These are phyloP conservation scores for Scedosporium boydii DNA, from an alignment of 2,329 filamentous ascomycete species.

Conservation along the genomic window DNA sequence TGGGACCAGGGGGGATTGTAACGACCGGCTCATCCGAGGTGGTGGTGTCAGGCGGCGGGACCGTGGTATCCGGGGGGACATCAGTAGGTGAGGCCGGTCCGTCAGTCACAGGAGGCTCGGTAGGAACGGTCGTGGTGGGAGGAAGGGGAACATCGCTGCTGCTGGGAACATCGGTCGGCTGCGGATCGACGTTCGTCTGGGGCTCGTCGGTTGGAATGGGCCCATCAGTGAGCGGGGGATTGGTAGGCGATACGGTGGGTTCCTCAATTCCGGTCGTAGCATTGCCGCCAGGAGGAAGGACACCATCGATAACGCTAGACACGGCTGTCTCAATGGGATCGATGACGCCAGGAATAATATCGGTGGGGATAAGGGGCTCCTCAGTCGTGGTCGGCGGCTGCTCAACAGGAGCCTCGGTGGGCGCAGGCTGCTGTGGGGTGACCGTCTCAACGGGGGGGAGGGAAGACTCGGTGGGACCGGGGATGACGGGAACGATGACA, in stretches of 20 bases:
- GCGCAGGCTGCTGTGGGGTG: neutral
- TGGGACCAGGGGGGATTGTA: neutral
- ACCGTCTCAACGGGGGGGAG: neutral
- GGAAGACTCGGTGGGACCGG: neutral
- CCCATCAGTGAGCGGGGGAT: conserved; percentile 6
- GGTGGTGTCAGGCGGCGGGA: neutral
- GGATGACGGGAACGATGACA: neutral
- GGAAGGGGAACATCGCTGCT: neutral
- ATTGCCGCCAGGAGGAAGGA: conserved; percentile 6
- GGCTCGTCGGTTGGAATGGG: neutral
- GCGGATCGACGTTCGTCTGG: conserved; percentile 7
- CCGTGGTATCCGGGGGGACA: neutral
- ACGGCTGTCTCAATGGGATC: conserved; percentile 2
- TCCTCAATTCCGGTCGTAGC: conserved; percentile 9
- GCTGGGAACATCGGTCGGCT: neutral
- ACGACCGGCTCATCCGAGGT: neutral
- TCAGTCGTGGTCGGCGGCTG: neutral
- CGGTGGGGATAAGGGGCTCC: neutral
- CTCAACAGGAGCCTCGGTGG: neutral
- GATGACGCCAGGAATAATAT: neutral
- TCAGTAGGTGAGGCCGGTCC: neutral
- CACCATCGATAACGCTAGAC: neutral
- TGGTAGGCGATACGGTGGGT: conserved; percentile 10
- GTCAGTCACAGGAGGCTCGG: conserved; percentile 5
- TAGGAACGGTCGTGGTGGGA: neutral